Evolutionary conservation across 495 filamentous ascomycete genomes (phyloP).

Genomic region (Pyrenopolyporus hunteri): DNA sequence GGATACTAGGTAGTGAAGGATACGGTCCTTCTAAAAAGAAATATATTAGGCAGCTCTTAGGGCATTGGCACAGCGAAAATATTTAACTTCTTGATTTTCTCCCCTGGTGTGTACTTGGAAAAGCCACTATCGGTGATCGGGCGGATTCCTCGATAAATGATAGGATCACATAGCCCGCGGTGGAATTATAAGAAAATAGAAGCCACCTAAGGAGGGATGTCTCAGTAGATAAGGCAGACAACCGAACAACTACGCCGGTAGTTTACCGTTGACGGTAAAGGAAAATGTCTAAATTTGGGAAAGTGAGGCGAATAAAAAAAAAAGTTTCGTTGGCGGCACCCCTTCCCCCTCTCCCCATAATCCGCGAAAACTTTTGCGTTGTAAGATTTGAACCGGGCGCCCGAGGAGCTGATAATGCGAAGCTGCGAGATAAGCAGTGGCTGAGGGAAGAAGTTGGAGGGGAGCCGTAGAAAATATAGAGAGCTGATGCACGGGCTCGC

Average conservation of each 20-base stretch:
- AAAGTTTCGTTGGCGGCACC: slow-evolving; percentile 7
- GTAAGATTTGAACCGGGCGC: slow-evolving; percentile 3
- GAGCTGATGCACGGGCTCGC: slow-evolving; percentile 1
- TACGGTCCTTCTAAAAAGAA: background rate
- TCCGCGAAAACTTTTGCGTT: background rate
- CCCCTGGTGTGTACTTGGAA: too few relatives aligned
- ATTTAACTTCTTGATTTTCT: too few relatives aligned
- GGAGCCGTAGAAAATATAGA: background rate
- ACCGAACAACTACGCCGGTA: background rate
- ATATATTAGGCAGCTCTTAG: background rate
- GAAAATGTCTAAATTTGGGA: too few relatives aligned
- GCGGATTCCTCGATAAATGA: too few relatives aligned
- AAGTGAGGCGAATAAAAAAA: slow-evolving; percentile 26
- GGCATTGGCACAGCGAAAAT: too few relatives aligned
- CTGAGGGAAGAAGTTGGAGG: slow-evolving; percentile 5
- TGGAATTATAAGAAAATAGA: background rate
- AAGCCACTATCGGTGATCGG: too few relatives aligned
- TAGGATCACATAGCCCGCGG: background rate
- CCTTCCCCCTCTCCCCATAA: slow-evolving; percentile 22
- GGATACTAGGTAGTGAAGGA: background rate
- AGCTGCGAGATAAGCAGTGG: slow-evolving; percentile 5
- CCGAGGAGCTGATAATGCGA: slow-evolving; percentile 15
- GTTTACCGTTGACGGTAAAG: background rate
- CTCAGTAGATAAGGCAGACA: background rate
- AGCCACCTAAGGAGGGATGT: background rate